These are phyloP conservation scores for Termitomyces sp. DNA, from an alignment of 768 basidiomycete genomes.

Conservation along the genomic window DNA sequence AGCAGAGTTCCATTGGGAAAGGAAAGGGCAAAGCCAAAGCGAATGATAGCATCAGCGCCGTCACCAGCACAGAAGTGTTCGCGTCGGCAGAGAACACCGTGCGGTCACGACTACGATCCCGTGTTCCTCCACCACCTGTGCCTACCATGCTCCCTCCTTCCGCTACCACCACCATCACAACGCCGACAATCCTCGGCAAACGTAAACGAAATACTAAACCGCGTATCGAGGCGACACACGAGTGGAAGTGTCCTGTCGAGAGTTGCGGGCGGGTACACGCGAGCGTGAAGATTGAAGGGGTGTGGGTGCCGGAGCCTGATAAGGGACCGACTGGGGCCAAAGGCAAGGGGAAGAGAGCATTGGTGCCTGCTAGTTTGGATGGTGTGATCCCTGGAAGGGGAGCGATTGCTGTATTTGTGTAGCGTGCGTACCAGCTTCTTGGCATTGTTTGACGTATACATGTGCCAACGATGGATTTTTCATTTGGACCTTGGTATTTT, in stretches of 20 bases:
- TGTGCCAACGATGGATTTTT: neutral
- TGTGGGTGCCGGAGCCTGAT: slow-evolving; percentile 52
- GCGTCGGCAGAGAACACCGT: slow-evolving; percentile 34
- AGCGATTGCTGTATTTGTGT: slow-evolving; percentile 43
- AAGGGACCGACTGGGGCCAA: slow-evolving; percentile 1
- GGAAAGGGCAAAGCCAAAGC: slow-evolving; percentile 1
- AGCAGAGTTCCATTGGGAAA: neutral
- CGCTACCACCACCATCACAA: neutral
- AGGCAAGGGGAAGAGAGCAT: slow-evolving; percentile 11
- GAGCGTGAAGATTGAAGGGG: slow-evolving; percentile 55
- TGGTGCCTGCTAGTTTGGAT: neutral
- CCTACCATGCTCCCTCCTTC: neutral
- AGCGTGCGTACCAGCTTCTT: slow-evolving; percentile 1
- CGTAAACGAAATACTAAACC: slow-evolving; percentile 27
- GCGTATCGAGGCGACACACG: slow-evolving; percentile 43
- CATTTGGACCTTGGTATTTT: neutral
- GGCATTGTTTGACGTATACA: neutral
- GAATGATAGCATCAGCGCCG: neutral
- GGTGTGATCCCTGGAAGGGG: slow-evolving; percentile 26
- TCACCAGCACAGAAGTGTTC: neutral
- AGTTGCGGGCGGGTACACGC: slow-evolving; percentile 52
- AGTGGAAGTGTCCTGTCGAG: slow-evolving; percentile 65
- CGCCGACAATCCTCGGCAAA: slow-evolving; percentile 11
- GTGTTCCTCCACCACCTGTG: slow-evolving; percentile 15
- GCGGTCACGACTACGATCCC: slow-evolving; percentile 57